Base-by-base conservation (phyloP, 495 filamentous ascomycete species). In the Paragyromitra xinjiangensis region DNA sequence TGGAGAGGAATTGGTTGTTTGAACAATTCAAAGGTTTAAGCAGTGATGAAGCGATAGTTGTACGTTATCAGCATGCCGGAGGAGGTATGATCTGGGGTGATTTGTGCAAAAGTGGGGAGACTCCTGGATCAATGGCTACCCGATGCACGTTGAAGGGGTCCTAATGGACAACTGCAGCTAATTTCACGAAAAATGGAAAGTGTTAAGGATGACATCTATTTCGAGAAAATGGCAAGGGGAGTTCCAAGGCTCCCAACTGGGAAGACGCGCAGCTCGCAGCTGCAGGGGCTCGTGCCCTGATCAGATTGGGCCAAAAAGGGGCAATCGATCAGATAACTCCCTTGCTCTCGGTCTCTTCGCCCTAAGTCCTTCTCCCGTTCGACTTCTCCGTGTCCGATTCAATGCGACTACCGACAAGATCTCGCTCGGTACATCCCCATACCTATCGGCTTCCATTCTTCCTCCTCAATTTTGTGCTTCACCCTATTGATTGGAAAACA, bases 191-290 rank as follows among this genome's bases (percentile, higher is more conserved):
- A 61, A 77, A 58, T 56, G 56, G 69, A 65, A 74, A 77, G 56
- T 40, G 44, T 71, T 63, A 42, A 56, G 45, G 56, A 64, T 51
- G 39, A 64, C 73, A 64, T 64, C 58, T 63, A 76, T 76, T 71
- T 76, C 39, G 68, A 76, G 73, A 76, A 75, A 73, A 73, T 29
- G 69, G 58, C 34, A 72, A 69, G 64, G 72, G 63, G 68, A 77
- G 69, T 71, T 72, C 69, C 59, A 64, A 72, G 50, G 24, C 50
- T 24, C 68, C 34, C 22, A 61, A 77, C 50, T 58, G 14, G 69
- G 61, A 72, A 51, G 48, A 64, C 39, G 61, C 69, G 73, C 66
- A 62, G 48, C 19, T 63, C 48, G 24, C 42, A 59, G 59, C 56
- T 48, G 42, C 74, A 77, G 69, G 74, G 74, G 74, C 51, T 76